Conservation (phyloP, 75 land plant genomes). For the Isoetes taiwanensis region DNA sequence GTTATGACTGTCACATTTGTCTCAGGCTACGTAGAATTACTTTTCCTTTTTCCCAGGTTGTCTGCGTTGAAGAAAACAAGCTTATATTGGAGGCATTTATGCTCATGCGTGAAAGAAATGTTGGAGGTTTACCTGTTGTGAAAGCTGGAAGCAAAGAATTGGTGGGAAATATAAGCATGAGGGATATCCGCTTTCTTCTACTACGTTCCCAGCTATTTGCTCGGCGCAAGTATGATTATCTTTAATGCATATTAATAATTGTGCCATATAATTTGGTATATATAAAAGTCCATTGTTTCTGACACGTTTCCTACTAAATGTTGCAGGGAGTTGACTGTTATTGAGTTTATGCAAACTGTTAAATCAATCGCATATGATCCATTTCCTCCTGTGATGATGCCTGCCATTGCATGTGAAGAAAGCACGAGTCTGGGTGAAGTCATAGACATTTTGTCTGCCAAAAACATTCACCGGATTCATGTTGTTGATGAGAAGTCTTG, state of each 20-base stretch:
- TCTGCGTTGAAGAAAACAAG: slow-evolving; percentile 44
- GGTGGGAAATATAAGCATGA: slow-evolving; percentile 74
- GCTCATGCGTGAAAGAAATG: slow-evolving; percentile 54
- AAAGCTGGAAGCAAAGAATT: slow-evolving; percentile 44
- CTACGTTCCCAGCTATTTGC: slow-evolving; percentile 65
- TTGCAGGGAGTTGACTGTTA: slow-evolving; percentile 63
- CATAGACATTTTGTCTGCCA: slow-evolving; percentile 50
- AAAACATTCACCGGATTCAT: slow-evolving; percentile 56
- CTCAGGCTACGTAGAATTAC: background rate
- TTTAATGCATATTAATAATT: background rate
- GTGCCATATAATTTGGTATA: background rate
- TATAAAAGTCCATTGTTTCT: too few species aligned
- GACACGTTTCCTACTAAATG: background rate
- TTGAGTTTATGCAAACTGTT: slow-evolving; percentile 50
- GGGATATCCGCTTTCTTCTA: slow-evolving; percentile 68
- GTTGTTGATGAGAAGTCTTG: slow-evolving; percentile 39
- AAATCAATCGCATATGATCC: slow-evolving; percentile 13
- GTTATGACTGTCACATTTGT: too few species aligned
- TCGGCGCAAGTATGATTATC: slow-evolving; percentile 46
- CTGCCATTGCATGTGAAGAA: slow-evolving; percentile 50
- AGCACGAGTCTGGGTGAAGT: slow-evolving; percentile 46
- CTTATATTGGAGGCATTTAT: slow-evolving; percentile 77
- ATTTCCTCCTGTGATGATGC: slow-evolving; percentile 19
- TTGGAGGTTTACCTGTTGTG: slow-evolving; percentile 84
- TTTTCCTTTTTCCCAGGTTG: slow-evolving; percentile 30